Base-by-base conservation (phyloP, 805 yeast species). In the Wickerhamiella brachini region DNA sequence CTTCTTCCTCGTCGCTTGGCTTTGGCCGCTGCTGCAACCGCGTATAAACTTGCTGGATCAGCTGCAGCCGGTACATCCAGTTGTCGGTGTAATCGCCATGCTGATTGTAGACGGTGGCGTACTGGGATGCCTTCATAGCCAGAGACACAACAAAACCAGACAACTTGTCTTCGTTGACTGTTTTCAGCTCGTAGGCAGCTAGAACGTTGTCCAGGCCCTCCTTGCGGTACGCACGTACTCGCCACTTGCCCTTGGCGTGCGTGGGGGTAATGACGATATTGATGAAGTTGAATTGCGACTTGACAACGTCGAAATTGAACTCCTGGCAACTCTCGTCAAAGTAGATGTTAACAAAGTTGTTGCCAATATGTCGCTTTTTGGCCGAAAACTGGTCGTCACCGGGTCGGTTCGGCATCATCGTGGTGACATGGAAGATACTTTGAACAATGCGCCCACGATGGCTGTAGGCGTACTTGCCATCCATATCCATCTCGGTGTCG, bases 281-380 rank as follows among this genome's bases (percentile, higher is more conserved):
- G 62, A 88, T 71, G 63, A 86, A 86, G 57, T 83, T 86, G 72
- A 87, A 87, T 66, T 87, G 95, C 12, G 87, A 77, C 63, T 76
- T 75, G 54, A 86, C 77, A 44, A 78, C 65, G 58, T 83, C 83
- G 68, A 85, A 83, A 54, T 81, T 78, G 66, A 84, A 85, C 3
- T 79, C 76, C 5, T 66, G 64, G 0, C 80, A 79, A 2, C 87
- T 78, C 58, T 87, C 95, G 60, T 87, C 85, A 69, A 80, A 88
- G 62, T 75, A 87, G 22, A 87, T 78, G 60, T 82, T 84, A 51
- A 87, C 93, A 63, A 79, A 81, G 62, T 86, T 77, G 67, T 87
- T 87, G 7, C 96, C 96, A 55, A 87, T 83, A 62, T 87, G 96
- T 51, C 88, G 69, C 65, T 87, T 87, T 66, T 86, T 87, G 63